A percentile compares a stretch with the other conserved stretches of the same genome.
phyloP scores from a whole-genome alignment of 73 alveolate genomes.

The Paramecium bursaria region DNA sequence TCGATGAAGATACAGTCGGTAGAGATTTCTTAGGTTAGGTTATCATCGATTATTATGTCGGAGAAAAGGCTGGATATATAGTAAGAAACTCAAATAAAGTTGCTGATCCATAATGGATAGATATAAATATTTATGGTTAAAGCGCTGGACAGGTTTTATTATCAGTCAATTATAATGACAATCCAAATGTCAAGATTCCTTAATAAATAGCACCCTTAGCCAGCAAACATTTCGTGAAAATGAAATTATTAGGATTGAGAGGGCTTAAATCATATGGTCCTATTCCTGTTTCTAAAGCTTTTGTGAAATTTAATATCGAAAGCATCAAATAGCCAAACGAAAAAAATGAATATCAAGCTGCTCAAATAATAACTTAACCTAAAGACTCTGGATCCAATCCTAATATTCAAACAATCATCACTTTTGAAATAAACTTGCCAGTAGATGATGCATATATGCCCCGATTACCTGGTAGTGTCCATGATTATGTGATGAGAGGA shows the following conservation, averaged over 20 bases:
- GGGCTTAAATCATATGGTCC: constrained; percentile 68
- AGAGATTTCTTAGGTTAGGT: constrained; percentile 64
- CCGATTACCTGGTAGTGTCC: constrained; percentile 74
- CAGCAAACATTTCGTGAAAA: constrained; percentile 31
- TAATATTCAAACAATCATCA: constrained; percentile 85
- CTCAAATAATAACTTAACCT: constrained; percentile 93
- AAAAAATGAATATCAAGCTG: constrained; percentile 66
- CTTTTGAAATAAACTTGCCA: constrained; percentile 90
- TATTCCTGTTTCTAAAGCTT: constrained; percentile 95
- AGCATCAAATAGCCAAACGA: constrained; percentile 81
- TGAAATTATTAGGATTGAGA: constrained; percentile 60
- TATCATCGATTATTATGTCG: constrained; percentile 25
- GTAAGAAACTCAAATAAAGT: not conserved
- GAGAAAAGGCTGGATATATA: constrained; percentile 46
- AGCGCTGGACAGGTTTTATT: constrained; percentile 19
- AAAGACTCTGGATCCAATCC: constrained; percentile 96
- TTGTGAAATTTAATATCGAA: constrained; percentile 86
- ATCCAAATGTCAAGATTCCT: not conserved
- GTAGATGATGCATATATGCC: constrained; percentile 82
- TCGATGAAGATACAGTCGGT: constrained; percentile 68
- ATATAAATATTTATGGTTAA: constrained; percentile 28
- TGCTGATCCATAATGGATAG: constrained; percentile 60
- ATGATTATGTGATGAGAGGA: constrained; percentile 85
- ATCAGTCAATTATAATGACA: constrained; percentile 27
- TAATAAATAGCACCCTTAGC: constrained; percentile 15